Evolutionary conservation across 768 basidiomycete species (phyloP).

Genomic region (Mycena belliarum): DNA sequence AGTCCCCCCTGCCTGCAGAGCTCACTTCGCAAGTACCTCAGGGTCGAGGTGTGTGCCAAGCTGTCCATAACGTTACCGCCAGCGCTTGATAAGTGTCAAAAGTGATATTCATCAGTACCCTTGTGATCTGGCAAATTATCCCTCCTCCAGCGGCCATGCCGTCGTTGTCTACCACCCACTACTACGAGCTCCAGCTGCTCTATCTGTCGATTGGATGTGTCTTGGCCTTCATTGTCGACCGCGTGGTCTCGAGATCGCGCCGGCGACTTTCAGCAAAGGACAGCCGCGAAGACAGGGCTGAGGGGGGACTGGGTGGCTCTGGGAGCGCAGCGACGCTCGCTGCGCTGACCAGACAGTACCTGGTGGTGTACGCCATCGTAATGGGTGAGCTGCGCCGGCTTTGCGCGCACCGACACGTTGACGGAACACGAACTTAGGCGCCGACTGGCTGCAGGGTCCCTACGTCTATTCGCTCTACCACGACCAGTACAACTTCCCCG

Average conservation of each 20-base stretch:
- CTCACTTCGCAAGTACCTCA: too few species aligned
- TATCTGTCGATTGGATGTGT: constrained; percentile 34
- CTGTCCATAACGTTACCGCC: too few species aligned
- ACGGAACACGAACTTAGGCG: constrained; percentile 40
- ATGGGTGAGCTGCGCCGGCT: constrained; percentile 55
- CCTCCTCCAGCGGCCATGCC: too few species aligned
- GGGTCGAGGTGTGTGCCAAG: too few species aligned
- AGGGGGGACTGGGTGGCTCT: constrained; percentile 29
- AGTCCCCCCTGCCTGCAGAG: too few species aligned
- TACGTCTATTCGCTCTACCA: constrained; percentile 76
- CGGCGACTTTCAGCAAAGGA: constrained; percentile 26
- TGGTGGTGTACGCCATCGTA: constrained; percentile 69
- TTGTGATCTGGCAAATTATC: too few species aligned
- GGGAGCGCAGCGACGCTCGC: constrained; percentile 28
- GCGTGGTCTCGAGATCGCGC: constrained; percentile 24
- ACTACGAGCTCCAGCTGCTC: constrained; percentile 38
- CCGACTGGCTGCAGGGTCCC: constrained; percentile 81
- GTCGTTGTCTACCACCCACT: too few species aligned
- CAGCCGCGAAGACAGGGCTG: constrained; percentile 27
- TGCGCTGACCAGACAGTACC: constrained; percentile 49
- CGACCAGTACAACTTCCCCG: constrained; percentile 65
- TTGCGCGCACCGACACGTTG: neutral
- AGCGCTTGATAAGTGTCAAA: too few species aligned
- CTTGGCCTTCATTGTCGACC: constrained; percentile 34
- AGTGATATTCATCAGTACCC: too few species aligned